Evolutionary conservation across 768 basidiomycete species (phyloP), one percentile per base, ranked within the genome.

Genomic region (Hysterangium stoloniferum): DNA sequence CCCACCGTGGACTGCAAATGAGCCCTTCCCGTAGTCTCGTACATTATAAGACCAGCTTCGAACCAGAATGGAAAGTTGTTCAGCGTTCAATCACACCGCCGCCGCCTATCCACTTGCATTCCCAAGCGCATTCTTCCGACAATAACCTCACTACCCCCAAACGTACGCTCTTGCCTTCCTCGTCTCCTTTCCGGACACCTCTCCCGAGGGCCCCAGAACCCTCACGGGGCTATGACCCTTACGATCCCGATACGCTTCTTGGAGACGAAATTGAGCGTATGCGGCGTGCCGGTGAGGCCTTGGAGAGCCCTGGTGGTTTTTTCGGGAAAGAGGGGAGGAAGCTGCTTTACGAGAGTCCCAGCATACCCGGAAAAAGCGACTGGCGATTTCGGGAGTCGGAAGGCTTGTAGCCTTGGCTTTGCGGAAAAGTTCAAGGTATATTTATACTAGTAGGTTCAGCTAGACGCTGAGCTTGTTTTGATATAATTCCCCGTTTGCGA

Each of bases 281-380:
- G 52, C 71, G 73, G 51, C 29, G 47, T 29, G 28, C 35, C 17
- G 50, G 46, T 20, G 54, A 54, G 4, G 59, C 63, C 25, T 73
- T 73, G 19, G 80, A 82, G 31, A 86, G 84, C 58, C 86, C 85
- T 0, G 72, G 66, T 0, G 84, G 85, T 1, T 59, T 86, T 44
- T 89, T 78, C 62, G 86, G 80, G 9, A 74, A 75, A 35, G 42
- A 46, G 29, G 73, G 71, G 15, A 69, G 70, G 25, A 72, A 74
- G 31, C 59, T 84, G 55, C 59, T 88, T 57, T 89, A 86, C 57
- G 81, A 86, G 55, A 87, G 85, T 61, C 86, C 86, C n/a, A 80
- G 76, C 42, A 54, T 73, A 53, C 58, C 72, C 19, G 40, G 49
- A 7, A 22, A 33, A 19, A 51, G 49, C 20, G 38, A 40, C 25